These are phyloP conservation scores for Crithidia brevicula DNA, from an alignment of 208 protist species.

Conservation along the genomic window DNA sequence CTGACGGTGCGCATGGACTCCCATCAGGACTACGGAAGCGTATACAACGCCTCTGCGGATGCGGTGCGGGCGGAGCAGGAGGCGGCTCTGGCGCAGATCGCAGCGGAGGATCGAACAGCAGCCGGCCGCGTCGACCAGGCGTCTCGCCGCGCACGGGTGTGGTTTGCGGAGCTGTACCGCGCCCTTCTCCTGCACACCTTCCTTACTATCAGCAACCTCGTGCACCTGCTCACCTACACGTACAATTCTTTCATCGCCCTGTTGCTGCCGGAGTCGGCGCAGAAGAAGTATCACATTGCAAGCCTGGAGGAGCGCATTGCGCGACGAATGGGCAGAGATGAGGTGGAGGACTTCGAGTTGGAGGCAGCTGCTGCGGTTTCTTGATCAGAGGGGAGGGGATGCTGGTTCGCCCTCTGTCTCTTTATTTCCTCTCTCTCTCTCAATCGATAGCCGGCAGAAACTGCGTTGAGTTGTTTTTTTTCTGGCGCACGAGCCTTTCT, in stretches of 20 bases:
- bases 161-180: conserved; percentile 39
- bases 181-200: conserved; percentile 38
- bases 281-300: conserved; percentile 21
- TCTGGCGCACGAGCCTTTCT: neutral
- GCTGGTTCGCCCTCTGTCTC: neutral
- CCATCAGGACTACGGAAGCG: conserved; percentile 37
- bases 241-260: conserved; percentile 42
- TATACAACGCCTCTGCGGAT: conserved; percentile 52
- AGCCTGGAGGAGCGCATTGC: conserved; percentile 54
- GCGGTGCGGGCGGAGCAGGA: conserved; percentile 40
- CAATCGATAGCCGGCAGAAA: too few species aligned
- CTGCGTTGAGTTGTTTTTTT: too few species aligned
- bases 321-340: neutral
- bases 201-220: conserved; percentile 39
- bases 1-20: conserved; percentile 7
- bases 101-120: conserved; percentile 11
- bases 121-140: neutral
- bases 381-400: too few species aligned
- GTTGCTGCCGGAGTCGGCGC: conserved; percentile 15
- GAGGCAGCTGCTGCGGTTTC: conserved; percentile 9
- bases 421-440: neutral
- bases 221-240: conserved; percentile 41
- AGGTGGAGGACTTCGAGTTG: conserved; percentile 6
- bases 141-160: neutral
- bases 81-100: conserved; percentile 40